Conservation (phyloP, 1,284 basidiomycete species). For the Filobasidium uniguttulatum region DNA sequence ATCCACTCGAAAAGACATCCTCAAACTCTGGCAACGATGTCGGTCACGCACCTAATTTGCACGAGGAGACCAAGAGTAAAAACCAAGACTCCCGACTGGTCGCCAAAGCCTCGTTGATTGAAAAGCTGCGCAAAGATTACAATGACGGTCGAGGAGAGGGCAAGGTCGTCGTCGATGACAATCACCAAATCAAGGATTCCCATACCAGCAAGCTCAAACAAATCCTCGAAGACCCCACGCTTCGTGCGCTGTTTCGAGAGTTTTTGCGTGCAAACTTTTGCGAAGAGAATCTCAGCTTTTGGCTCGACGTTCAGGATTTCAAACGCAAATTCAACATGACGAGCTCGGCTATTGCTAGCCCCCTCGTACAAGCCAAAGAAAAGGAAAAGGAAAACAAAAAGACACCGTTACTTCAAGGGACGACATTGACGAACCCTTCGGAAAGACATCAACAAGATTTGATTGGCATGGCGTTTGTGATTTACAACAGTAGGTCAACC, state of each 20-base stretch:
- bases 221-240: slow-evolving; percentile 83
- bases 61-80: too few species aligned
- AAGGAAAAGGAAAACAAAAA: slow-evolving; percentile 15
- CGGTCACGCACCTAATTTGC: too few species aligned
- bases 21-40: slow-evolving; percentile 7
- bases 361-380: too few species aligned
- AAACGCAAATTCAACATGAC: slow-evolving; percentile 91
- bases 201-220: slow-evolving; percentile 81
- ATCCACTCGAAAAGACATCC: slow-evolving; percentile 7
- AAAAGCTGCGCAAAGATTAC: slow-evolving; percentile 52
- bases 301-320: slow-evolving; percentile 94
- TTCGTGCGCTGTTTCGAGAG: slow-evolving; percentile 82
- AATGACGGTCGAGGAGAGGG: slow-evolving; percentile 24
- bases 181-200: slow-evolving; percentile 52
- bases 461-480: slow-evolving; percentile 84
- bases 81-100: too few species aligned
- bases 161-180: slow-evolving; percentile 1
- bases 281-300: slow-evolving; percentile 95
- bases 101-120: slow-evolving; percentile 61
- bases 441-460: slow-evolving; percentile 92
- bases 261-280: slow-evolving; percentile 90
- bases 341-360: slow-evolving; percentile 66
- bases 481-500: slow-evolving; percentile 40
- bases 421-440: slow-evolving; percentile 76
- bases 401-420: slow-evolving; percentile 20